These are phyloP conservation scores for Oryza coarctata DNA, from an alignment of 176 grass and related monocot genomes.

Conservation along the genomic window DNA sequence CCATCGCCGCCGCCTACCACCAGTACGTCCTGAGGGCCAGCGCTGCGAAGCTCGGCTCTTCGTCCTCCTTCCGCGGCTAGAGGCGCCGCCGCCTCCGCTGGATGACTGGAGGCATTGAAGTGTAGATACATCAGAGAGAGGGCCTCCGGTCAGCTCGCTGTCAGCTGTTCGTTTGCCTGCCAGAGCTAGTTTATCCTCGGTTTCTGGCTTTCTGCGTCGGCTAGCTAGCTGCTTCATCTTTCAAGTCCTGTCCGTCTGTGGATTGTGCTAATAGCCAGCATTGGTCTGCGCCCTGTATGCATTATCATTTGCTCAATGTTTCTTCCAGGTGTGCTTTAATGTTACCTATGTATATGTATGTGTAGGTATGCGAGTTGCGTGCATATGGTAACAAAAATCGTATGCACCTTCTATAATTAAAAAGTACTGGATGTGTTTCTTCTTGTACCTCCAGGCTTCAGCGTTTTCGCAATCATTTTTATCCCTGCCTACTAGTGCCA, in stretches of 20 bases:
- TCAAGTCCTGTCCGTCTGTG: too few relatives aligned
- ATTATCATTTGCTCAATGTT: neutral
- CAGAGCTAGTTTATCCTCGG: neutral
- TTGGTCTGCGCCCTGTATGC: neutral
- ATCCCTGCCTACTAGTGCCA: neutral
- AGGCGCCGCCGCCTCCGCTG: neutral
- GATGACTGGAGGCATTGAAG: conserved; percentile 24
- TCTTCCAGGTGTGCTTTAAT: neutral
- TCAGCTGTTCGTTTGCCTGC: neutral
- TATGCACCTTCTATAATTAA: neutral
- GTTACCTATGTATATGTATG: neutral
- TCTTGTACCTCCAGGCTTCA: neutral
- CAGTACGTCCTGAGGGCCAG: conserved; percentile 74
- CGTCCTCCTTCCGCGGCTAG: conserved; percentile 53
- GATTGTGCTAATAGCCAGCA: too few relatives aligned
- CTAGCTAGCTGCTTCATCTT: neutral
- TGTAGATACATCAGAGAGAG: conserved; percentile 52
- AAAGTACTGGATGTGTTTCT: neutral
- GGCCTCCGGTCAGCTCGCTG: neutral
- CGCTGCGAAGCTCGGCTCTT: conserved; percentile 58
- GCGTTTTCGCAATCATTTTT: neutral
- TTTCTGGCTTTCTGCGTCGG: neutral
- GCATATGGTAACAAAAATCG: neutral
- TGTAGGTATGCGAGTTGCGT: neutral
- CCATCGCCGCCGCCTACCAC: conserved; percentile 67